Evolutionary conservation across 163 green algal genomes (phyloP), one percentile per base, ranked within the genome.

Genomic region (Prototheca wickerhamii): DNA sequence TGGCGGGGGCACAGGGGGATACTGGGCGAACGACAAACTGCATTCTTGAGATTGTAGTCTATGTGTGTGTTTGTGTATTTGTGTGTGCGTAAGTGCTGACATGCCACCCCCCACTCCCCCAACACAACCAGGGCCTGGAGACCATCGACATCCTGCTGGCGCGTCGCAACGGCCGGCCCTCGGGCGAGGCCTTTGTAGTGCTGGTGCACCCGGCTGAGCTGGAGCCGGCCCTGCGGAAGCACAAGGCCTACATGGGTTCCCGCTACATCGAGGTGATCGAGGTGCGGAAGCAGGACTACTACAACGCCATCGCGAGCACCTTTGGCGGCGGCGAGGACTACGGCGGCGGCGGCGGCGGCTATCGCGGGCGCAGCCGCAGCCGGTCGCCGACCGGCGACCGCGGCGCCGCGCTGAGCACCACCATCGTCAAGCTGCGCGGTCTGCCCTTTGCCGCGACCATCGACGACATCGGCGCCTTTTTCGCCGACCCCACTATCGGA

Each of bases 211-310:
- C 79, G 7, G 64, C 85, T 61, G 75, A 86, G 31, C 67, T 90
- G 4, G 87, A 94, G 26, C 65, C 83, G 26, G 87, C 86, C 2
- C 65, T 93, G 53, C 67, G 73, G 40, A 91, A 90, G 63, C 89
- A 96, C 71, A 82, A 81, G 37, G 73, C 73, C 30, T 94, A 92
- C 76, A 83, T 97, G 76, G 90, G 90, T n/a, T 77, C 79, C 31
- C 74, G 89, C 33, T 96, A 94, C 68, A 85, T 96, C 56, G 89
- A 96, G 71, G 83, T 96, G 40, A 91, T 90, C 71, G 67, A 76
- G 18, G 70, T 78, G 4, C 87, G 90, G 64, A 94, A 94, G 70
- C 69, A 72, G 69, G 63, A 76, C 52, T 72, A 76, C 61, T 74
- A 74, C 60, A 60, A 43, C 15, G 67, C 61, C 4, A 25, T 71